Evolutionary conservation across 2,329 filamentous ascomycete genomes (phyloP).

Genomic region (Aureobasidium sp.): DNA sequence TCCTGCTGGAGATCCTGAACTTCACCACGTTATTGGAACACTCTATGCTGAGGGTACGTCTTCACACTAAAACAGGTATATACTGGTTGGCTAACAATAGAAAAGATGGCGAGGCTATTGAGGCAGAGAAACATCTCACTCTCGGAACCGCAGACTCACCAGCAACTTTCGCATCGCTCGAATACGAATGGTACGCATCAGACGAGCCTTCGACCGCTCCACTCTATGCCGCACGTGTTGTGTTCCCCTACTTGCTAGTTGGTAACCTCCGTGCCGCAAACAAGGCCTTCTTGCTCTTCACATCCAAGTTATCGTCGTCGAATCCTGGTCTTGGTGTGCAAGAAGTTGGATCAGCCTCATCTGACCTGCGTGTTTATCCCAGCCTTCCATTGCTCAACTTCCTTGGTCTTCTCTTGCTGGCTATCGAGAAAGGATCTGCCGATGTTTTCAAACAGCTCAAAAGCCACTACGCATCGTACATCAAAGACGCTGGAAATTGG

Average conservation of each 20-base stretch:
- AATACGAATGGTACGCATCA: slow-evolving; percentile 89
- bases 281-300: slow-evolving; percentile 70
- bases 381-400: slow-evolving; percentile 94
- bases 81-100: neutral
- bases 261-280: slow-evolving; percentile 88
- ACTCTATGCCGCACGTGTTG: slow-evolving; percentile 73
- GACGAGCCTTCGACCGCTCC: slow-evolving; percentile 83
- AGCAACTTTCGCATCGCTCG: slow-evolving; percentile 68
- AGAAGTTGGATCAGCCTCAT: slow-evolving; percentile 65
- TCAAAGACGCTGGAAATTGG: slow-evolving; percentile 69
- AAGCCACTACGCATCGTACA: slow-evolving; percentile 68
- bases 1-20: slow-evolving; percentile 84
- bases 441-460: slow-evolving; percentile 77
- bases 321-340: slow-evolving; percentile 63
- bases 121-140: slow-evolving; percentile 82
- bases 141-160: slow-evolving; percentile 85
- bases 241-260: slow-evolving; percentile 83
- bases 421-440: slow-evolving; percentile 67
- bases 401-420: slow-evolving; percentile 72
- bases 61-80: neutral
- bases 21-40: slow-evolving; percentile 84
- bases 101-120: slow-evolving; percentile 75
- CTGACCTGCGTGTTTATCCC: slow-evolving; percentile 72
- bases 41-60: slow-evolving; percentile 68
- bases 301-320: slow-evolving; percentile 51